These are phyloP conservation scores for Phytopythium helicoides DNA, from an alignment of 352 stramenopile species.

Conservation along the genomic window DNA sequence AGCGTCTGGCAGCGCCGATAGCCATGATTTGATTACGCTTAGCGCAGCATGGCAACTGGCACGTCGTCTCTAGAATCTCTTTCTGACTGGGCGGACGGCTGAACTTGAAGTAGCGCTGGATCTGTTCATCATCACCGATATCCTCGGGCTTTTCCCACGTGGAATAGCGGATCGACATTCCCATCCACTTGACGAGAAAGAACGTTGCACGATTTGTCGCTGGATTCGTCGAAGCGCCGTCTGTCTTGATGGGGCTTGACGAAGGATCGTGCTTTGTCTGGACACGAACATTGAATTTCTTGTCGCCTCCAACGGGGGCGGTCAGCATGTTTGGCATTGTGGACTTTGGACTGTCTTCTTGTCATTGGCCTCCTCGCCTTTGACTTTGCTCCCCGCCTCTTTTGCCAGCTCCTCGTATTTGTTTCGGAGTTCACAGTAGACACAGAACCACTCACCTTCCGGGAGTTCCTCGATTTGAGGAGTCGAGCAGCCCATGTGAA, in stretches of 20 bases:
- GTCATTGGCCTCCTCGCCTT: slow-evolving; percentile 15
- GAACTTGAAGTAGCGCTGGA: slow-evolving; percentile 89
- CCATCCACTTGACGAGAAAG: slow-evolving; percentile 88
- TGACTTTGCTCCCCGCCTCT: slow-evolving; percentile 3
- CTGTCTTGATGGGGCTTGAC: slow-evolving; percentile 14
- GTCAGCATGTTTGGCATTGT: slow-evolving; percentile 52
- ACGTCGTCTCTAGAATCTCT: slow-evolving; percentile 80
- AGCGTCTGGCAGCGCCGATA: slow-evolving; percentile 37
- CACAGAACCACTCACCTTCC: slow-evolving; percentile 82
- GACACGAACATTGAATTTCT: slow-evolving; percentile 72
- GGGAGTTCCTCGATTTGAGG: slow-evolving; percentile 68
- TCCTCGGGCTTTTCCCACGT: slow-evolving; percentile 88
- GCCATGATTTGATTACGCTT: slow-evolving; percentile 71
- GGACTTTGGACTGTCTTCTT: slow-evolving; percentile 3
- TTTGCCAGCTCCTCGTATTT: slow-evolving; percentile 32
- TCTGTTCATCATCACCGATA: slow-evolving; percentile 87
- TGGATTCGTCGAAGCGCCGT: not conserved
- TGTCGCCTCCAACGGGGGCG: slow-evolving; percentile 41
- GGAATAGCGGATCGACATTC: slow-evolving; percentile 80
- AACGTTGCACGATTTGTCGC: slow-evolving; percentile 60
- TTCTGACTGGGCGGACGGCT: slow-evolving; percentile 80
- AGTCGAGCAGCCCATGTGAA: slow-evolving; percentile 83
- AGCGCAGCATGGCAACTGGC: slow-evolving; percentile 81
- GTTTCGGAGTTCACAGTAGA: slow-evolving; percentile 58
- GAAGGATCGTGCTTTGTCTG: slow-evolving; percentile 23